phyloP scores from a whole-genome alignment of 176 grass and related monocot genomes.

The Ananas comosus region DNA sequence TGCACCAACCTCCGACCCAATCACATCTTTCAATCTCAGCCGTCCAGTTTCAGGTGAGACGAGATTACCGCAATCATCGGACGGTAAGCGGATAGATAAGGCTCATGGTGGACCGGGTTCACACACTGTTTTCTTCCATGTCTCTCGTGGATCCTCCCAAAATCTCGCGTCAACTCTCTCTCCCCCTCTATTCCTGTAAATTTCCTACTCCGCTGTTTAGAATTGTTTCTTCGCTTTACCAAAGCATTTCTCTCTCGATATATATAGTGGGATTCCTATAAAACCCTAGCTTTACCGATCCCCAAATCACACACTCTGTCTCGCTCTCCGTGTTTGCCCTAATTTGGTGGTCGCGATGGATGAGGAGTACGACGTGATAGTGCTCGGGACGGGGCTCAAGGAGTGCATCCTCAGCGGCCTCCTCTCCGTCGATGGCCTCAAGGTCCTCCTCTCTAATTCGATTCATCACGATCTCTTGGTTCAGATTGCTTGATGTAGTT shows the following conservation, averaged over 20 bases:
- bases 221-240: background rate
- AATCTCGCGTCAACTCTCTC: background rate
- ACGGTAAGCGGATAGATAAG: background rate
- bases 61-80: no score
- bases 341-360: conserved; percentile 11
- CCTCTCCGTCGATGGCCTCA: conserved; percentile 49
- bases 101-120: background rate
- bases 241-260: background rate
- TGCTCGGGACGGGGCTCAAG: conserved; percentile 40
- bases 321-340: background rate
- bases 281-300: no score
- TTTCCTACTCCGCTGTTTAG: background rate
- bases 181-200: background rate
- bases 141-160: background rate
- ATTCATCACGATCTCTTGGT: background rate
- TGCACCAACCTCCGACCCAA: no score
- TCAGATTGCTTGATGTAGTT: background rate
- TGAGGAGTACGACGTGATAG: conserved; percentile 27
- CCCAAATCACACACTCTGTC: background rate
- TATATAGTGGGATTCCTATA: no score
- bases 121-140: background rate
- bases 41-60: no score
- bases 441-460: conserved; percentile 18
- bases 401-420: conserved; percentile 56
- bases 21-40: no score